These are phyloP conservation scores for Hyaloscypha finlandica DNA, from an alignment of 495 filamentous ascomycete species.

Conservation along the genomic window DNA sequence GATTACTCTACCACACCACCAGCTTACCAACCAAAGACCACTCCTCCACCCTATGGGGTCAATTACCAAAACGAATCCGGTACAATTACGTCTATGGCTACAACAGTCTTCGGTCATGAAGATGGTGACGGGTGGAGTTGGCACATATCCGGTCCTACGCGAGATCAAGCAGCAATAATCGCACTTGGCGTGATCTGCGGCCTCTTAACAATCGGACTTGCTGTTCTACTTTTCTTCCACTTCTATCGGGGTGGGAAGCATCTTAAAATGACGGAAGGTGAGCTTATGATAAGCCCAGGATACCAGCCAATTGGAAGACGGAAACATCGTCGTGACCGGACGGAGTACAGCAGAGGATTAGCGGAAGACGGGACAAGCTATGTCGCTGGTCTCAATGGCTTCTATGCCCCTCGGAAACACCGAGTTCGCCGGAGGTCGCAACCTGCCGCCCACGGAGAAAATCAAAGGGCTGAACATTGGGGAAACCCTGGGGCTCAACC, in stretches of 20 bases:
- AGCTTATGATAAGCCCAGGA: background rate
- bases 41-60: background rate
- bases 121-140: background rate
- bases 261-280: background rate
- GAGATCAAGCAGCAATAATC: conserved; percentile 17
- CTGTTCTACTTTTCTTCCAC: conserved; percentile 4
- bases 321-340: background rate
- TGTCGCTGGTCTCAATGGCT: background rate
- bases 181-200: conserved; percentile 22
- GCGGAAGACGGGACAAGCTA: background rate
- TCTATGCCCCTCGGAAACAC: background rate
- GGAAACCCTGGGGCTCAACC: background rate
- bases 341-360: background rate
- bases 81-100: background rate
- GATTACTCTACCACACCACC: background rate
- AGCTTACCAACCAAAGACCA: background rate
- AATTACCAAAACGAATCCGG: background rate
- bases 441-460: background rate
- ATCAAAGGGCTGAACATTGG: background rate
- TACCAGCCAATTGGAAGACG: background rate
- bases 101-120: background rate
- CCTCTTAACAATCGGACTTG: conserved; percentile 12
- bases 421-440: background rate
- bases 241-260: background rate
- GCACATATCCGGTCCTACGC: background rate